Base-by-base conservation (phyloP, 164 flowering plant genomes). In the Aristolochia californica region DNA sequence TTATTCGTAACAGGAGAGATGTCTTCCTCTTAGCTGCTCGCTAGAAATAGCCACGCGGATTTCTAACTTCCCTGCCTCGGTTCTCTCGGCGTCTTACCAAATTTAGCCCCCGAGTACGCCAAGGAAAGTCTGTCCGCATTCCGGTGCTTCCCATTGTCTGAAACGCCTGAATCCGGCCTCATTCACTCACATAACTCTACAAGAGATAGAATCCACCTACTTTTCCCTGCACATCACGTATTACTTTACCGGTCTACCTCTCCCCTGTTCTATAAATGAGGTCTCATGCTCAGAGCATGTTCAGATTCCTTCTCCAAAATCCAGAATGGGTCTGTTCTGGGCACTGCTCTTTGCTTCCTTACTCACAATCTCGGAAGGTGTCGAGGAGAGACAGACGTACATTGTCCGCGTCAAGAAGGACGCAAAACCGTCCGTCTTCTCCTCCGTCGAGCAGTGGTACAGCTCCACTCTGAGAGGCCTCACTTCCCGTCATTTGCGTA, bases 361-460 rank as follows among this genome's bases (percentile, higher is more conserved):
- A 1, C 23, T 56, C 23, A 18, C 56, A 1, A 17, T 59, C 59
- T 62, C 73, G n/a, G 24, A 25, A 26, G 45, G 14, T 44, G 45
- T 13, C 8, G 25, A 22, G 34, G 24, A 52, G 16, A 58, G 25
- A 9, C 66, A 45, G 45, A 66, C 75, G 5, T 80, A 43, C 71
- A 80, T 80, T 14, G 64, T 80, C n/a, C 62, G 69, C 44, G 70
- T 76, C 53, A 70, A 71, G 56, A 71, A 70, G 48, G 78, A 75
- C 53, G 51, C 75, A 25, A 78, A 76, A 24, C 87, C 87, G 0
- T 60, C 75, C 2, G 63, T 21, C 4, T 77, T 71, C 54, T 48
- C 70, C 13, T 57, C 64, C 16, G 70, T 76, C 5, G 80, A 74
- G 25, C 62, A 73, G 14, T 82, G 87, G 87, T 82, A 82, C 58